A percentile compares a stretch with the other conserved stretches of the same genome.
Evolutionary conservation across 2,329 filamentous ascomycete genomes (phyloP).

Genomic region (Trichophyton simii): DNA sequence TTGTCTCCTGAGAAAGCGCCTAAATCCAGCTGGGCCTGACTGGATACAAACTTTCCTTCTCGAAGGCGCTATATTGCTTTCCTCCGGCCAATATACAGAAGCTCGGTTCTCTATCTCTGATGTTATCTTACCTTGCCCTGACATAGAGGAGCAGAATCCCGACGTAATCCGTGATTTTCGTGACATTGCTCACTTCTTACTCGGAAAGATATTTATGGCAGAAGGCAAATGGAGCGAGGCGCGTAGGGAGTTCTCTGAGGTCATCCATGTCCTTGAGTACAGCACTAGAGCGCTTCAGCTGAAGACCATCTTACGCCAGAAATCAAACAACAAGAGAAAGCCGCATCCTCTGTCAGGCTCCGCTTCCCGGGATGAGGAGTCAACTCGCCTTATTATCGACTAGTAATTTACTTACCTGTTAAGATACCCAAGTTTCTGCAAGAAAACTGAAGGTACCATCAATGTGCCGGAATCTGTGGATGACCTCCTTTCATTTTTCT

Average conservation of each 20-base stretch:
- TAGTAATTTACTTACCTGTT: too few species aligned
- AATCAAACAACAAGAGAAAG: background rate
- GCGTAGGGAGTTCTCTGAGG: slow-evolving; percentile 13
- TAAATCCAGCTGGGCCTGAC: background rate
- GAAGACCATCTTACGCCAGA: slow-evolving; percentile 6
- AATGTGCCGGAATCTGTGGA: too few species aligned
- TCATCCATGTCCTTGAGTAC: slow-evolving; percentile 14
- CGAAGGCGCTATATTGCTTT: background rate
- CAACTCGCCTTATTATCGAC: background rate
- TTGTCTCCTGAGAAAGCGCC: background rate
- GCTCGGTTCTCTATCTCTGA: background rate
- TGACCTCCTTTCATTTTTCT: background rate
- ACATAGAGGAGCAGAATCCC: background rate
- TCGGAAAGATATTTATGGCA: slow-evolving; percentile 14
- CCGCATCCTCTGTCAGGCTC: background rate
- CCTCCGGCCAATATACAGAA: background rate
- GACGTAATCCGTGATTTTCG: slow-evolving; percentile 5
- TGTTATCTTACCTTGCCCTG: background rate
- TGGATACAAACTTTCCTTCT: slow-evolving; percentile 7
- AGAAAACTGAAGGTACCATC: too few species aligned
- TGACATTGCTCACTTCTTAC: slow-evolving; percentile 15
- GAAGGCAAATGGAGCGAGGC: slow-evolving; percentile 12
- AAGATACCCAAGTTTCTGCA: too few species aligned
- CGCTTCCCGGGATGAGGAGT: background rate
- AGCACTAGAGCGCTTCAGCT: slow-evolving; percentile 11